Evolutionary conservation across 441 rosid genomes (phyloP), one percentile per base, ranked within the genome.

Genomic region (Adansonia madagascariensis): DNA sequence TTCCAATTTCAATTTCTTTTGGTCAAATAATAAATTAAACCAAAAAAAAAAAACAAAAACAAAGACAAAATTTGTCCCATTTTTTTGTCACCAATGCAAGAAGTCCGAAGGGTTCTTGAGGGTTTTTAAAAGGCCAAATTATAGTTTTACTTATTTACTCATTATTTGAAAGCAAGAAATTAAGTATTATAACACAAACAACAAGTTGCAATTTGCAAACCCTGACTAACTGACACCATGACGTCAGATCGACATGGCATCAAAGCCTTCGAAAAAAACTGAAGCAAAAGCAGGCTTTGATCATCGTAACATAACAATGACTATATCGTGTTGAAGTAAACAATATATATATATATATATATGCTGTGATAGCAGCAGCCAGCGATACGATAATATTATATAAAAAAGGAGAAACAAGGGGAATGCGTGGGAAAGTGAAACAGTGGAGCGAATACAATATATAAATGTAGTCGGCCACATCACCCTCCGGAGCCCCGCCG

Each of bases 401-500:
- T 49, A 4, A 10, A 8, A 27, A 14, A 1, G 24, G 7, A 41
- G 8, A 31, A 35, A 46, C 65, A 24, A 35, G 41, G 43, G 43
- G 20, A 35, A 69, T 39, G 61, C 43, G 59, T 44, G 74, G 8
- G 46, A 49, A 70, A 70, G 22, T 24, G 44, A 50, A 70, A 46
- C 61, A 24, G 41, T 14, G 75, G 31, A 50, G 18, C 46, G 22
- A 49, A 4, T 1, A 11, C 8, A 53, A 12, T 55, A 6, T 6
- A 55, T 60, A 61, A 2, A 62, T 14, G 31, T 14, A 27, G 49
- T 59, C 50, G 18, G 39, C 50, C 11, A 10, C 27, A 27, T 55
- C 41, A 20, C 17, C 53, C 14, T 22, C 20, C 50, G 80, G 78
- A 83, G 86, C 82, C 85, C 77, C 82, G 24, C 65, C 41, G 61